phyloP scores from a whole-genome alignment of 2,329 filamentous ascomycete species.

The Niveomyces coronatus region DNA sequence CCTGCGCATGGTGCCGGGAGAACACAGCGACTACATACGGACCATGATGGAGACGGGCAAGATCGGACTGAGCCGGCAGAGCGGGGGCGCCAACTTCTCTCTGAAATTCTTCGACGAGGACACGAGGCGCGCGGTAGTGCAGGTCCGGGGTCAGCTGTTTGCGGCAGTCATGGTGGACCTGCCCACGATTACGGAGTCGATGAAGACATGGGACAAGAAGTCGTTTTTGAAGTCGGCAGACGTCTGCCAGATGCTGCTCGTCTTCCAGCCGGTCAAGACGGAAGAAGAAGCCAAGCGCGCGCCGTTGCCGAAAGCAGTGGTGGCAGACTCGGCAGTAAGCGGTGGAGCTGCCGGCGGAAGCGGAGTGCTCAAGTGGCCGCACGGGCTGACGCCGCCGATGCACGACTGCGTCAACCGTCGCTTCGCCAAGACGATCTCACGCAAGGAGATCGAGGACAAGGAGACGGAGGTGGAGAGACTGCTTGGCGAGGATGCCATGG shows the following conservation, averaged over 20 bases:
- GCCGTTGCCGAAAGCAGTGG: slow-evolving; percentile 62
- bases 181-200: slow-evolving; percentile 77
- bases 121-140: slow-evolving; percentile 62
- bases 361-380: slow-evolving; percentile 74
- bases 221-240: slow-evolving; percentile 84
- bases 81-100: slow-evolving; percentile 65
- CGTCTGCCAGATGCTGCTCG: slow-evolving; percentile 79
- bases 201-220: slow-evolving; percentile 89
- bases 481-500: slow-evolving; percentile 56
- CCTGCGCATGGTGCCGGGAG: slow-evolving; percentile 76
- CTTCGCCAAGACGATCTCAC: slow-evolving; percentile 73
- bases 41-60: slow-evolving; percentile 66
- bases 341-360: no score
- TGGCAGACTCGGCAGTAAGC: no score
- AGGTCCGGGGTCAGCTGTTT: slow-evolving; percentile 59
- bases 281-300: slow-evolving; percentile 56
- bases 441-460: slow-evolving; percentile 76
- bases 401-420: slow-evolving; percentile 72
- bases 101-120: slow-evolving; percentile 72
- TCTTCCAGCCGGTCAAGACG: slow-evolving; percentile 56
- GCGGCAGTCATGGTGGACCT: slow-evolving; percentile 74
- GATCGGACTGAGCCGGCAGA: slow-evolving; percentile 54
- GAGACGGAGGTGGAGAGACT: slow-evolving; percentile 70
- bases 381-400: slow-evolving; percentile 82
- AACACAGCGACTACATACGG: slow-evolving; percentile 75